Conservation (phyloP, 495 filamentous ascomycete genomes). For the Talaromyces adpressus region DNA sequence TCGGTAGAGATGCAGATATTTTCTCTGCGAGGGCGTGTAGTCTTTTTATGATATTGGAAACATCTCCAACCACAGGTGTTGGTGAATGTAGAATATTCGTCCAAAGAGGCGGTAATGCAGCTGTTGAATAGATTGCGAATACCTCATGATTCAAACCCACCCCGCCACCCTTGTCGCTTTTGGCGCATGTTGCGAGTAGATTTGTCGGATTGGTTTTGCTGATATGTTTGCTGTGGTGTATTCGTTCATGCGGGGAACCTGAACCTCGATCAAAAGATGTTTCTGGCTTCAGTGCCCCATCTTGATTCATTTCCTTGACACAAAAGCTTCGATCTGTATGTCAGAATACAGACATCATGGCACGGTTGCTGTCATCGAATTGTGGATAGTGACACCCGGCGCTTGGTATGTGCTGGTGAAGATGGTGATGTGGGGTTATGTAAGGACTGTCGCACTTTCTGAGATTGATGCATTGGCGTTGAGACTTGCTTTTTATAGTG, state of each 20-base stretch:
- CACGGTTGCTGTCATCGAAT: neutral
- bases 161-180: neutral
- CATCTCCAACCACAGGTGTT: neutral
- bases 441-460: neutral
- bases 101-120: neutral
- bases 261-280: neutral
- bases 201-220: neutral
- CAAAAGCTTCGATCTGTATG: neutral
- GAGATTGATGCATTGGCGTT: neutral
- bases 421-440: neutral
- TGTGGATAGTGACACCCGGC: neutral
- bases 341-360: neutral
- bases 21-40: neutral
- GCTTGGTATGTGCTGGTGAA: neutral
- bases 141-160: neutral
- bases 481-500: neutral
- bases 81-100: neutral
- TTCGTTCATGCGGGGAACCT: neutral
- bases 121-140: constrained; percentile 5
- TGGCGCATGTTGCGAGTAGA: neutral
- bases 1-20: neutral
- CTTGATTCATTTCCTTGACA: neutral
- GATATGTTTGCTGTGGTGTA: neutral
- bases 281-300: neutral
- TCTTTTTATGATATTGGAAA: neutral